These are phyloP conservation scores for Aethionema arabicum DNA, from an alignment of 345 rosid genomes.

Conservation along the genomic window DNA sequence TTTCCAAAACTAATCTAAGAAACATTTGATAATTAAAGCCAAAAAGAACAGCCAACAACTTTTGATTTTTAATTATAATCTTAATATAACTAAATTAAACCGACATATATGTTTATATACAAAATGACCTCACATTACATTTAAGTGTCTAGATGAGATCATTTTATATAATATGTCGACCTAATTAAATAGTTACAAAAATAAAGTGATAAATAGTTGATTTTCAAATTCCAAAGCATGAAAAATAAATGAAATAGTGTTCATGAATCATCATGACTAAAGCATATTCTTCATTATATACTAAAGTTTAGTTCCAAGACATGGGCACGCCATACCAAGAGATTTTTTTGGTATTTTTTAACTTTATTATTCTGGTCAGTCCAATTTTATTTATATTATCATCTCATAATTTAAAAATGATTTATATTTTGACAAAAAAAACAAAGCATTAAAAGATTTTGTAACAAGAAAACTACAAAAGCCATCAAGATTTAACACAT, in stretches of 20 bases:
- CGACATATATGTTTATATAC: too few species aligned
- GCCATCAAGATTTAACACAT: conserved; percentile 14
- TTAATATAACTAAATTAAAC: too few species aligned
- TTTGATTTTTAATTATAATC: conserved; percentile 12
- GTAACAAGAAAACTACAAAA: neutral
- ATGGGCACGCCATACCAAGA: conserved; percentile 8
- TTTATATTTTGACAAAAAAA: too few species aligned
- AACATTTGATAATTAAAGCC: neutral
- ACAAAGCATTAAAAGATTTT: too few species aligned
- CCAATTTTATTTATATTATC: neutral
- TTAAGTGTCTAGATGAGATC: too few species aligned
- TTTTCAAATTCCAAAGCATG: too few species aligned
- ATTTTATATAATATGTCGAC: too few species aligned
- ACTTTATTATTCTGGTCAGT: conserved; percentile 2
- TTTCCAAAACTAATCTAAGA: conserved; percentile 2
- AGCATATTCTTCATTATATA: neutral
- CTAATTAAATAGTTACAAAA: too few species aligned
- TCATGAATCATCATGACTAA: neutral
- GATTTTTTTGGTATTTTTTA: neutral
- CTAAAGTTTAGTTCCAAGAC: neutral
- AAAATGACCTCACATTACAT: too few species aligned
- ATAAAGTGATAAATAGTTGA: too few species aligned
- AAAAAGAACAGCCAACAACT: neutral
- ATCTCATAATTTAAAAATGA: too few species aligned
- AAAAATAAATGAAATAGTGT: conserved; percentile 5